phyloP scores from a whole-genome alignment of 805 yeast species.

The Candida maesae region DNA sequence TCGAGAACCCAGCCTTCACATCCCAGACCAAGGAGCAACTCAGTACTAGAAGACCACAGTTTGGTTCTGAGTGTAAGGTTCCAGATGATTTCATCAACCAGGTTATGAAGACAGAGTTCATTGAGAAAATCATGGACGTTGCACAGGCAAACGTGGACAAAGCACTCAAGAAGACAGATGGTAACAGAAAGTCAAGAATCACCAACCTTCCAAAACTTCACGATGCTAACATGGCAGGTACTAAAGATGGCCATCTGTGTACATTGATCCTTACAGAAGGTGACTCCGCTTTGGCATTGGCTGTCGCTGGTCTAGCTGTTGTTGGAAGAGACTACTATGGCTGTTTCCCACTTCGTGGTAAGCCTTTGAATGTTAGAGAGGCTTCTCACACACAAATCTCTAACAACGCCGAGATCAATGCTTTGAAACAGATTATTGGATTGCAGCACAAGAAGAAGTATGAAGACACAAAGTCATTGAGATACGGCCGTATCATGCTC shows the following conservation, averaged over 20 bases:
- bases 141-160: slow-evolving; percentile 88
- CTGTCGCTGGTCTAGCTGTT: slow-evolving; percentile 89
- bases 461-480: slow-evolving; percentile 63
- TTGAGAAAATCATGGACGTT: slow-evolving; percentile 67
- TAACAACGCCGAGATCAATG: slow-evolving; percentile 92
- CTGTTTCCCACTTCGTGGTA: slow-evolving; percentile 93
- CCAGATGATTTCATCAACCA: slow-evolving; percentile 73
- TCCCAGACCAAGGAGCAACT: slow-evolving; percentile 96
- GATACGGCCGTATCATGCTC: slow-evolving; percentile 97
- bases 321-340: slow-evolving; percentile 96
- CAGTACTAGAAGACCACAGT: slow-evolving; percentile 83
- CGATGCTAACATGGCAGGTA: slow-evolving; percentile 96
- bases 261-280: slow-evolving; percentile 95
- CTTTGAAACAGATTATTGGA: slow-evolving; percentile 93
- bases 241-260: slow-evolving; percentile 86
- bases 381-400: slow-evolving; percentile 94
- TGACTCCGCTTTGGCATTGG: slow-evolving; percentile 89
- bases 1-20: slow-evolving; percentile 96
- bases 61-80: slow-evolving; percentile 81
- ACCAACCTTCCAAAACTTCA: slow-evolving; percentile 87
- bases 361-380: slow-evolving; percentile 90
- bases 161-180: slow-evolving; percentile 85
- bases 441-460: slow-evolving; percentile 88
- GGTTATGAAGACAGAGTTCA: slow-evolving; percentile 67
- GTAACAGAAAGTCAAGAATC: slow-evolving; percentile 75